Evolutionary conservation across 176 grass and related monocot genomes (phyloP), one percentile per base, ranked within the genome.

Genomic region (Zoysia japonica): DNA sequence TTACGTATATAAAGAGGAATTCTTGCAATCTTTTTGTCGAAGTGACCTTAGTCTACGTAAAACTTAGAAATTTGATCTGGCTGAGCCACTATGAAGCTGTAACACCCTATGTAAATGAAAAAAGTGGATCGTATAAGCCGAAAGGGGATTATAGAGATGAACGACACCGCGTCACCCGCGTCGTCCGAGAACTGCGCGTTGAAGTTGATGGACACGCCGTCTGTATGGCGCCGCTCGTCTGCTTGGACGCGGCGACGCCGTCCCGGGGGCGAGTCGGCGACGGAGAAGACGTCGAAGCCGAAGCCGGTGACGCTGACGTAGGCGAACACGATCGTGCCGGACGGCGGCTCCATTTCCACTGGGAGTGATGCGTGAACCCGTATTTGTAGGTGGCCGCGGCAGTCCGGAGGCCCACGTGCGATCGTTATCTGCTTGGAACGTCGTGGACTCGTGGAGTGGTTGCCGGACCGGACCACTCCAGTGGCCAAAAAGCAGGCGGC

Each of bases 271-370:
- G 89, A 77, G 20, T 83, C 70, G 46, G 91, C 45, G 70, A 90
- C 56, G 77, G 94, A 97, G 89, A 94, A 97, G 75, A 97, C 86
- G 74, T 94, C 94, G 89, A 97, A 97, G 80, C 91, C 94, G 85
- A 88, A 97, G 76, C 77, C 17, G 20, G 83, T 70, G 42, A 94
- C 68, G 74, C 94, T 85, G 80, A 90, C 74, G 80, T 85, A 81
- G 48, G 74, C 2, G 85, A 97, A 94, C 9, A 88, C 80, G 76
- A 94, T 37, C 16, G 87, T 94, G 75, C 94, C 94, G 80, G 87
- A 61, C 19, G 89, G 91, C 47, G 28, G 28, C 28, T 90, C 94
- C 94, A 97, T 97, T 42, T 51, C 3, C 44, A 8, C 40, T 12
- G 81, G 20, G 72, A 37, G 78, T 68, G 42, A 15, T 47, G 45